Evolutionary conservation across 768 basidiomycete species (phyloP).

Genomic region (Pulveroboletus frians): DNA sequence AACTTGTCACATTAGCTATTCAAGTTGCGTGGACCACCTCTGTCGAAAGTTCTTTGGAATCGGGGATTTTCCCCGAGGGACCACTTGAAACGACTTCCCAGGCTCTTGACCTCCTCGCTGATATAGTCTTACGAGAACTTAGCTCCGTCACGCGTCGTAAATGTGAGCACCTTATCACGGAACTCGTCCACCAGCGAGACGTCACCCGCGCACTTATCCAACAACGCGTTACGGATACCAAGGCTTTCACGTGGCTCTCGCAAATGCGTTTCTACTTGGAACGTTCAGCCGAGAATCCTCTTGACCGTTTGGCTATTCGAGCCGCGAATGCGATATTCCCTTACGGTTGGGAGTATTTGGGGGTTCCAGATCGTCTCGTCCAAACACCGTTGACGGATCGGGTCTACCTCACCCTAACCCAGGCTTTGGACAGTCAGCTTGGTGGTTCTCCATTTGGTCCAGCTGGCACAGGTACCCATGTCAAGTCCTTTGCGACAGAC

Average conservation of each 20-base stretch:
- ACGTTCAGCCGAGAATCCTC: constrained; percentile 58
- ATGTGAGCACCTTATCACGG: constrained; percentile 98
- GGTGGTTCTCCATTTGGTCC: constrained; percentile 98
- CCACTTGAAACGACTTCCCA: constrained; percentile 73
- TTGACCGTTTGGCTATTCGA: constrained; percentile 74
- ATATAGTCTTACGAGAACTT: constrained; percentile 90
- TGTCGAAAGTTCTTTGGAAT: constrained; percentile 67
- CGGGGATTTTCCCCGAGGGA: constrained; percentile 48
- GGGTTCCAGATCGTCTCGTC: constrained; percentile 93
- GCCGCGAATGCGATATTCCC: constrained; percentile 91
- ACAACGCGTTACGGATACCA: constrained; percentile 56
- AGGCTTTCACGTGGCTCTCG: constrained; percentile 87
- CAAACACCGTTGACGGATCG: constrained; percentile 97
- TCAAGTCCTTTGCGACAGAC: background rate
- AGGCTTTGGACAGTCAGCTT: constrained; percentile 90
- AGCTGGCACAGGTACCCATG: constrained; percentile 79
- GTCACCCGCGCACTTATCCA: constrained; percentile 78
- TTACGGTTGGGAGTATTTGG: constrained; percentile 98
- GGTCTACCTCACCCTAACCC: constrained; percentile 93
- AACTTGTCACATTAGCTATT: constrained; percentile 90
- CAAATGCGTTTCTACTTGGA: constrained; percentile 99
- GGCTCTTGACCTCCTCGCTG: constrained; percentile 91
- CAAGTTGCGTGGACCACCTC: constrained; percentile 93
- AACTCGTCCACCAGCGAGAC: constrained; percentile 96
- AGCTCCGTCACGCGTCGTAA: constrained; percentile 89